phyloP scores from a whole-genome alignment of 495 filamentous ascomycete species.

The Trichocladium uniseriatum region DNA sequence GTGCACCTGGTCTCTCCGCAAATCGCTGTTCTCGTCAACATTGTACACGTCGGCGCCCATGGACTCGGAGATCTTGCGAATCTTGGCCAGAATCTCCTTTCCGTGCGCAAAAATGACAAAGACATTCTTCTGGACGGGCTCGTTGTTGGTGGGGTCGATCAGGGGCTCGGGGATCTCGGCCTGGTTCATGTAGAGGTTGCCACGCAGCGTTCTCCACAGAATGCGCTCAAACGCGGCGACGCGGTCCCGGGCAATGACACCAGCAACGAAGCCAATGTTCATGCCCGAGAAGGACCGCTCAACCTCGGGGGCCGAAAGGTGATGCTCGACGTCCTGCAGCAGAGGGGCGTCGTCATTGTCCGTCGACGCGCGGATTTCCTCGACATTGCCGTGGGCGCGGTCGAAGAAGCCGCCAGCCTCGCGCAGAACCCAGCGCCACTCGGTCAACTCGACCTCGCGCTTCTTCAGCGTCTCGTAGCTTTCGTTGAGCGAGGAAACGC shows the following conservation, averaged over 20 bases:
- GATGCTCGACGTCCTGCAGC: conserved; percentile 78
- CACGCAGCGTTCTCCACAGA: conserved; percentile 90
- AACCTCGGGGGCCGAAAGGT: conserved; percentile 61
- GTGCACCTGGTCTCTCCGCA: conserved; percentile 87
- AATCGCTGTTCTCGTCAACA: conserved; percentile 92
- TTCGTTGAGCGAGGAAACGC: conserved; percentile 83
- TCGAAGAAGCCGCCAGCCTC: conserved; percentile 98
- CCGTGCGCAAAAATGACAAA: conserved; percentile 99
- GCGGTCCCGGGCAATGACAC: conserved; percentile 87
- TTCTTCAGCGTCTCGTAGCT: conserved; percentile 98
- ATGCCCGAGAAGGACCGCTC: conserved; percentile 87
- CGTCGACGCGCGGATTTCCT: conserved; percentile 86
- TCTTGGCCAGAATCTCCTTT: conserved; percentile 96
- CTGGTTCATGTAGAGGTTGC: conserved; percentile 99
- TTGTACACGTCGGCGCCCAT: conserved; percentile 90
- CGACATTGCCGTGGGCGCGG: conserved; percentile 86
- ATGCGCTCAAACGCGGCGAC: conserved; percentile 95
- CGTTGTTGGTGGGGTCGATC: conserved; percentile 83
- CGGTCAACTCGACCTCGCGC: conserved; percentile 89
- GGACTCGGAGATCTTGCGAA: conserved; percentile 96
- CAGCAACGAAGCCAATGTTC: conserved; percentile 99
- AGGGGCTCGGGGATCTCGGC: conserved; percentile 95
- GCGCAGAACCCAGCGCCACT: conserved; percentile 94
- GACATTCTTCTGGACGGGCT: conserved; percentile 89
- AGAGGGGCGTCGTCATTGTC: conserved; percentile 81